phyloP scores from a whole-genome alignment of 306 rosid genomes.

The Cotoneaster glaucophyllus region DNA sequence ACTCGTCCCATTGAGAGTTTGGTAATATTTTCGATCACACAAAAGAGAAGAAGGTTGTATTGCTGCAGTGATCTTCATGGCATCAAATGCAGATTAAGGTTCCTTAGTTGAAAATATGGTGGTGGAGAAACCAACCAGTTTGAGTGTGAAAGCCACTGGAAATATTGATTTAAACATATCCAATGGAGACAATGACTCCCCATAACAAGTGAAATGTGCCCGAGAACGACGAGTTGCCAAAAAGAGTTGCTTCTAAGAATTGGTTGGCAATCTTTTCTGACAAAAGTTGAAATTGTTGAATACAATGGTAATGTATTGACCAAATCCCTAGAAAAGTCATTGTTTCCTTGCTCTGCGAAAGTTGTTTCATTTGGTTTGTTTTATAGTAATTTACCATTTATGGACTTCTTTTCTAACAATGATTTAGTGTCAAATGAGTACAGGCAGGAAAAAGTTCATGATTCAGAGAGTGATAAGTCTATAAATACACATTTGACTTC shows the following conservation, averaged over 20 bases:
- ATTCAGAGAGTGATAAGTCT: slow-evolving; percentile 19
- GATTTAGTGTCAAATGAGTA: slow-evolving; percentile 27
- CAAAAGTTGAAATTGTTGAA: slow-evolving; percentile 45
- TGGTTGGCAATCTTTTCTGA: slow-evolving; percentile 62
- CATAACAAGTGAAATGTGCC: not conserved
- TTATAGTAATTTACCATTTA: slow-evolving; percentile 35
- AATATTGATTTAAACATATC: slow-evolving; percentile 19
- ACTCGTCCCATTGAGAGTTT: no score
- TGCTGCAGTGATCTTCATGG: no score
- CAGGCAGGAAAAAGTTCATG: slow-evolving; percentile 32
- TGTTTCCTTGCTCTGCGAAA: slow-evolving; percentile 59
- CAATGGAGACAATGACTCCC: slow-evolving; percentile 33
- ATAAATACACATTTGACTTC: slow-evolving; percentile 23
- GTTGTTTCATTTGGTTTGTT: slow-evolving; percentile 80
- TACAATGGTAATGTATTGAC: slow-evolving; percentile 51
- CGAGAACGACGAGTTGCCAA: slow-evolving; percentile 19
- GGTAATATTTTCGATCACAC: no score
- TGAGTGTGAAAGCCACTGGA: slow-evolving; percentile 25
- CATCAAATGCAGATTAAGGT: slow-evolving; percentile 19
- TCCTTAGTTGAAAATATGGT: slow-evolving; percentile 26
- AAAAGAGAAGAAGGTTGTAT: no score
- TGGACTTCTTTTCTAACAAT: slow-evolving; percentile 29
- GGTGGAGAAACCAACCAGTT: slow-evolving; percentile 31
- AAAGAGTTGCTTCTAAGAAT: slow-evolving; percentile 40
- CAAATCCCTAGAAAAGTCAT: slow-evolving; percentile 55